phyloP scores from a whole-genome alignment of 192 early-diverging fungal genomes.

The Paraglomus brasilianum region DNA sequence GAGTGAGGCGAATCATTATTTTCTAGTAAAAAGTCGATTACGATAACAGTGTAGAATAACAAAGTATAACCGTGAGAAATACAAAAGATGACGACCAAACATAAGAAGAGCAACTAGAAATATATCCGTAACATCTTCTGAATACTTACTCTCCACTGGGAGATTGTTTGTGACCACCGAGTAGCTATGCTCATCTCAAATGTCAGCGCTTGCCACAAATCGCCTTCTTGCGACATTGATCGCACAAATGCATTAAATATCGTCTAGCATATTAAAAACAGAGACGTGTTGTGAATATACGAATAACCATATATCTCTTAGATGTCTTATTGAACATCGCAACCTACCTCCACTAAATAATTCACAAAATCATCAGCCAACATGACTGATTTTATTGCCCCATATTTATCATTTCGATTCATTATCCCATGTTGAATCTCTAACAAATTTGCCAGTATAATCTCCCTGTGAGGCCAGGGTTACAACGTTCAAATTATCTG shows the following conservation, averaged over 20 bases:
- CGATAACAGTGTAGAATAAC: not conserved
- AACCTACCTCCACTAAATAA: constrained; percentile 60
- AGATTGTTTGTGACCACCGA: constrained; percentile 56
- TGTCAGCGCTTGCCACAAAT: constrained; percentile 59
- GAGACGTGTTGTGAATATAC: not conserved
- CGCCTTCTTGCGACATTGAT: constrained; percentile 46
- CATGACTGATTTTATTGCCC: constrained; percentile 36
- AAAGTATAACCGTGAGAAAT: constrained; percentile 21
- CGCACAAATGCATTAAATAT: constrained; percentile 66
- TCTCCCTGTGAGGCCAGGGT: constrained; percentile 41
- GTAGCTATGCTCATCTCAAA: constrained; percentile 47
- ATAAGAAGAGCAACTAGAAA: not conserved
- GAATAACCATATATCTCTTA: not conserved
- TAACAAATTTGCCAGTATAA: constrained; percentile 54
- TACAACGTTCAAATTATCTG: not conserved
- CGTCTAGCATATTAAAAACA: constrained; percentile 44
- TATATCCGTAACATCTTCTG: not conserved
- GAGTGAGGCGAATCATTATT: constrained; percentile 61
- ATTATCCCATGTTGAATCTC: constrained; percentile 64
- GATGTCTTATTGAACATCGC: constrained; percentile 5
- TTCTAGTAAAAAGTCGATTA: constrained; percentile 40
- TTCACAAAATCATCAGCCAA: constrained; percentile 63
- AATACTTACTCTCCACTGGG: constrained; percentile 67
- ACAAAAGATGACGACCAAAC: not conserved
- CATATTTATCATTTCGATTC: constrained; percentile 43